These are phyloP conservation scores for Plantago major DNA, from an alignment of 257 asterid genomes.

Conservation along the genomic window DNA sequence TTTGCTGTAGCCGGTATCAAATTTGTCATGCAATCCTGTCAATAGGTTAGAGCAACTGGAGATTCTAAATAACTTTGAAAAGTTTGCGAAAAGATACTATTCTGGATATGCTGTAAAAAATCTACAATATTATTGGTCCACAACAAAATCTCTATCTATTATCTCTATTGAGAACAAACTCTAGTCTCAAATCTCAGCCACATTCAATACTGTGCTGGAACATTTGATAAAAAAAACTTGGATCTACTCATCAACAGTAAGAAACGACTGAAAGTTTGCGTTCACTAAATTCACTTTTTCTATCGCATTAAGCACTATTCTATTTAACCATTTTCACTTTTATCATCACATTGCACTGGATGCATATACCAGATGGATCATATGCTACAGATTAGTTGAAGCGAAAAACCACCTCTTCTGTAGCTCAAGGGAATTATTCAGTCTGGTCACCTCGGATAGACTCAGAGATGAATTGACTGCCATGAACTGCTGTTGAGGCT, in stretches of 20 bases:
- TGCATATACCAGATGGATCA: not conserved
- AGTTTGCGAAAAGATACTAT: no score
- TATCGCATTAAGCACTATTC: not conserved
- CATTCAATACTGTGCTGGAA: no score
- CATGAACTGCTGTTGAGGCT: conserved; percentile 38
- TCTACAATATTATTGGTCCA: no score
- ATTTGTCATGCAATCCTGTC: no score
- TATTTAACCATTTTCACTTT: not conserved
- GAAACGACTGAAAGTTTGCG: not conserved
- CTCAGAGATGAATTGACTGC: conserved; percentile 21
- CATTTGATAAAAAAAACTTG: not conserved
- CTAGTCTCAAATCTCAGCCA: no score
- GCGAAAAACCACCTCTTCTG: conserved; percentile 10
- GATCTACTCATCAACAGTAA: not conserved
- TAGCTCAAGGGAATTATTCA: not conserved
- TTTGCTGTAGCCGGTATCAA: no score
- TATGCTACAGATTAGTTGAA: conserved; percentile 6
- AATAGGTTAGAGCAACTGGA: no score
- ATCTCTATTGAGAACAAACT: no score
- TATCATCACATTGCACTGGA: no score
- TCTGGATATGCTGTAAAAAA: no score
- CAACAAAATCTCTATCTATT: no score
- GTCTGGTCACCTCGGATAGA: conserved; percentile 27
- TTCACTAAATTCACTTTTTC: not conserved
- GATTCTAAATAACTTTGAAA: no score